Evolutionary conservation across 352 stramenopile species (phyloP), one percentile per base, ranked within the genome.

Genomic region (Phytophthora crassamura): DNA sequence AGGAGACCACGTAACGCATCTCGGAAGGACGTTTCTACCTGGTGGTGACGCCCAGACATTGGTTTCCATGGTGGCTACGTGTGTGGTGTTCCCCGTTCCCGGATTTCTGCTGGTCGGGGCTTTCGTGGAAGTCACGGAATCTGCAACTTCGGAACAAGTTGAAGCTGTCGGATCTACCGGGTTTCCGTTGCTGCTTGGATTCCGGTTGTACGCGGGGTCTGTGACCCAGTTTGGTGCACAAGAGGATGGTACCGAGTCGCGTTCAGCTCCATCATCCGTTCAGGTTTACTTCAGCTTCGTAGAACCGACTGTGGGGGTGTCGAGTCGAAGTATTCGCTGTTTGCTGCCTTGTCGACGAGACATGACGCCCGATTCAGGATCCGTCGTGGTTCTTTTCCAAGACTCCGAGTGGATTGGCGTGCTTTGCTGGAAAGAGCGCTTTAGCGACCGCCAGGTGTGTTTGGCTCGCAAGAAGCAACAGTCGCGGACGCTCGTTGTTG

Each of bases 391-490:
- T 46, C 22, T 82, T 5, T 69, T 89, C 38, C 18, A 56, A 9
- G 36, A 46, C 3, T 74, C 58, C 0, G 58, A 34, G 20, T 39
- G 46, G 25, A 67, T 87, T 52, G 76, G 59, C 0, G 55, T 89
- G 7, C 81, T 91, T 30, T 75, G 61, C 22, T 91, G 82, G 82
- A 57, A 47, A 59, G 82, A 91, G 35, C 74, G 80, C 3, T 81
- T 89, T 55, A 87, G 78, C 39, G 73, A 84, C 41, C 69, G 82
- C 5, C 67, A 74, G 22, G 48, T 88, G 2, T 76, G 72, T 30
- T 32, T 84, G n/a, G 69, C 72, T 15, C 48, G 61, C 8, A 20
- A 85, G 8, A 69, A 75, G 5, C 57, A 62, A 7, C 40, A 43
- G 18, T 20, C 56, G 8, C 28, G 38, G 4, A 11, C 22, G 7